phyloP scores from a whole-genome alignment of 2,329 filamentous ascomycete species.

The Scedosporium aurantiacum region DNA sequence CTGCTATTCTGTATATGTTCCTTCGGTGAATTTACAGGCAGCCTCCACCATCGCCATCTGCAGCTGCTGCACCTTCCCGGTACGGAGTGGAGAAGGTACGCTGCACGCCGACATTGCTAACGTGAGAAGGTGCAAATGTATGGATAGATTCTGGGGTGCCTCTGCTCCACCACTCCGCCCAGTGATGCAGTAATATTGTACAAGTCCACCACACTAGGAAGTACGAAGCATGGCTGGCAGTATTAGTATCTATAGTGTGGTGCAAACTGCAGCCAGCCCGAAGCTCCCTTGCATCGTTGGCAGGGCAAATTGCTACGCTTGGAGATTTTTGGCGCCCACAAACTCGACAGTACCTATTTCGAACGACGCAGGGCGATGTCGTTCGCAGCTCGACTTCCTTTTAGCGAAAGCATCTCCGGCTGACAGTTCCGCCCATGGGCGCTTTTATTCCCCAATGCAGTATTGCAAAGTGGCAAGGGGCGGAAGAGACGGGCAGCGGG shows the following conservation, averaged over 20 bases:
- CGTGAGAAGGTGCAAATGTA: neutral
- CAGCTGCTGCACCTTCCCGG: neutral
- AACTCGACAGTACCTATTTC: too few relatives aligned
- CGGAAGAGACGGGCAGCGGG: too few relatives aligned
- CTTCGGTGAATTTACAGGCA: neutral
- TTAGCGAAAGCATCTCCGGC: too few relatives aligned
- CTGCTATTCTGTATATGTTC: neutral
- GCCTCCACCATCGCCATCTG: neutral
- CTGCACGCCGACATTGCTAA: neutral
- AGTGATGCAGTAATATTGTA: neutral
- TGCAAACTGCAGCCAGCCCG: too few relatives aligned
- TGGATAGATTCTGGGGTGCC: neutral
- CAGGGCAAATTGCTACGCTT: neutral
- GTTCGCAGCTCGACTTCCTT: too few relatives aligned
- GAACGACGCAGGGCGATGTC: too few relatives aligned
- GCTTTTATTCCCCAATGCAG: neutral
- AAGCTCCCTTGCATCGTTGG: neutral
- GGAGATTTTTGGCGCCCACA: too few relatives aligned
- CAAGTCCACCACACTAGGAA: neutral
- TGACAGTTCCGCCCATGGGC: too few relatives aligned
- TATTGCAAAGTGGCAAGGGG: neutral
- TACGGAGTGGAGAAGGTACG: neutral
- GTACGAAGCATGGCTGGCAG: neutral
- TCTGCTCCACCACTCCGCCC: neutral
- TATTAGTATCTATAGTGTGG: too few relatives aligned